Percentiles rank a stretch among this genome's conserved stretches.
These are phyloP conservation scores for Wallacemonas sp. DNA, from an alignment of 208 protist species.

Conservation along the genomic window DNA sequence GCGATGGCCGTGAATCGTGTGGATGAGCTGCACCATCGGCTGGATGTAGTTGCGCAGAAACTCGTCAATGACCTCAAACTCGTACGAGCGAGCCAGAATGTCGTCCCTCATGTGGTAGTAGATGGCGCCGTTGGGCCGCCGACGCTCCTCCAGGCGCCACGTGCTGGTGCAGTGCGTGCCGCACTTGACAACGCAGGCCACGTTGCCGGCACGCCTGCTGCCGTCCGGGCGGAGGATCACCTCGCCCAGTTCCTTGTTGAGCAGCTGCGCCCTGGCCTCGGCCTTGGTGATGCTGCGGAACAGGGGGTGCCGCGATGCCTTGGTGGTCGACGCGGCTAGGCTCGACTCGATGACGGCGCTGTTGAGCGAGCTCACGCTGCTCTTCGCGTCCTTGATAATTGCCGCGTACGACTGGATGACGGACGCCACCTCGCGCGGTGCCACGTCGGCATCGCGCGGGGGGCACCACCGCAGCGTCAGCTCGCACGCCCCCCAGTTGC, in stretches of 20 bases:
- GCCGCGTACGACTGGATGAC: conserved; percentile 38
- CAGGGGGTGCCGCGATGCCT: conserved; percentile 79
- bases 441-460: conserved; percentile 26
- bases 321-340: conserved; percentile 67
- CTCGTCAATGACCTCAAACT: conserved; percentile 84
- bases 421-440: neutral
- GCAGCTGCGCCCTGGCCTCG: conserved; percentile 53
- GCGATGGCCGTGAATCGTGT: conserved; percentile 55
- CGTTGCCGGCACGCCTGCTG: conserved; percentile 33
- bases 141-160: conserved; percentile 77
- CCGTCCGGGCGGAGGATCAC: conserved; percentile 65
- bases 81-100: conserved; percentile 35
- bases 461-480: conserved; percentile 75
- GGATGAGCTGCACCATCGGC: conserved; percentile 60
- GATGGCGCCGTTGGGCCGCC: conserved; percentile 58
- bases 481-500: conserved; percentile 73
- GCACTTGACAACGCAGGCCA: conserved; percentile 79
- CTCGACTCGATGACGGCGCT: conserved; percentile 54
- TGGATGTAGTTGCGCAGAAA: conserved; percentile 68
- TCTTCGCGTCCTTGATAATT: conserved; percentile 35
- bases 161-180: conserved; percentile 56
- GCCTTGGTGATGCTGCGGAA: conserved; percentile 66
- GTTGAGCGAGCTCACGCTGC: conserved; percentile 72
- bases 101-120: conserved; percentile 73
- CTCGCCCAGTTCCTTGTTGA: conserved; percentile 83